Base-by-base conservation (phyloP, 305 asterid genomes). In the Solanum hybrid region DNA sequence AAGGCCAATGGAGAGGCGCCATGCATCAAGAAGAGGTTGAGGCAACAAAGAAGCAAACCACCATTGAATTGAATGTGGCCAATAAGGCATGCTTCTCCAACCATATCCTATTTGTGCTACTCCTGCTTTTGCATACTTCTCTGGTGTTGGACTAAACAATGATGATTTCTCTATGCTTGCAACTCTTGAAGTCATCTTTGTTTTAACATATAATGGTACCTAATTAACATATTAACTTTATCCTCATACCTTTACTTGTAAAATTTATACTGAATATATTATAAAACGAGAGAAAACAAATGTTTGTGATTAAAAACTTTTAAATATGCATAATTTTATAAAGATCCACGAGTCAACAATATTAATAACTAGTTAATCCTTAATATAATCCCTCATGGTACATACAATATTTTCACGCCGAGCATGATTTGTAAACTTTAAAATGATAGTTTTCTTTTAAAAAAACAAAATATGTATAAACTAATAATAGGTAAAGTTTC, bases 1-100 rank as follows among this genome's bases (percentile, higher is more conserved):
- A 38, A 93, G 89, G 41, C 95, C 98, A 83, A 94, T 91, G 29
- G 94, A 93, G 29, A 95, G 92, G 61, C 98, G 92, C 98, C 97
- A 94, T 12, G 89, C 89, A 89, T 95, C 95, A 34, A 96, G 95
- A 90, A 94, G 41, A 76, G 65, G 5, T 27, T 90, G 93, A 12
- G 97, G 98, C 84, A 95, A 8, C 20, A 94, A 2, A 7, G 98
- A 95, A 61, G 96, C 95, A 13, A 94, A 88, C 91, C 90, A 90
- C 98, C 98, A 95, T 38, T 96, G 98, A 1, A 95, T 34, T 0
- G 97, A 94, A 87, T 95, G 98, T 12, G 95, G 87, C 98, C 98
- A 95, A 89, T 93, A 95, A 24, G 98, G 98, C 20, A 94, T 93
- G 89, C 99, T 95, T 14, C 97, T 91, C 3, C 92, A 87, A 79